These are phyloP conservation scores for Fraxinus latifolia DNA, from an alignment of 305 asterid species.

Conservation along the genomic window DNA sequence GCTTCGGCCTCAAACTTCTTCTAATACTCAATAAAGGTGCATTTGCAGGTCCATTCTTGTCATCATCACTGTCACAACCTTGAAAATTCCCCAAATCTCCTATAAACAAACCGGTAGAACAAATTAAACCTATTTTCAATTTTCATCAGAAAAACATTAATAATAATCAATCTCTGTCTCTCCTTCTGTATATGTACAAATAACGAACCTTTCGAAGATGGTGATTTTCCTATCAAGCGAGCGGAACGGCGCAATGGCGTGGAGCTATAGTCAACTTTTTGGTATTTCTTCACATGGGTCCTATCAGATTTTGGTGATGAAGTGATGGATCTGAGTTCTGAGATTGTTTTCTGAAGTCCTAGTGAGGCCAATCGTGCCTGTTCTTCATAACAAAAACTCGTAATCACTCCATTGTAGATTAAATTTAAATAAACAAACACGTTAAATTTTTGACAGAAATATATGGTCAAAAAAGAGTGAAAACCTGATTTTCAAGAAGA, in stretches of 20 bases:
- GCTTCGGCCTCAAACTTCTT: conserved; percentile 24
- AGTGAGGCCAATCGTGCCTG: conserved; percentile 65
- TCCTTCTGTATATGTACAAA: not conserved
- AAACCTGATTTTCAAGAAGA: conserved; percentile 67
- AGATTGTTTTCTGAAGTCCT: conserved; percentile 54
- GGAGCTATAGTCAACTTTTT: conserved; percentile 44
- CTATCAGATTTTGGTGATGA: conserved; percentile 46
- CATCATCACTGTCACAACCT: conserved; percentile 27
- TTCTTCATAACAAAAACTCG: not conserved
- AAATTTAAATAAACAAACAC: not conserved
- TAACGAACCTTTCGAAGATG: conserved; percentile 31
- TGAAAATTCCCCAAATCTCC: conserved; percentile 30
- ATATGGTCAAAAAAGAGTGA: not conserved
- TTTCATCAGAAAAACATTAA: not conserved
- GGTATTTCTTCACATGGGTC: conserved; percentile 31
- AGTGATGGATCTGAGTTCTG: conserved; percentile 47
- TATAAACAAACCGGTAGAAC: conserved; percentile 14
- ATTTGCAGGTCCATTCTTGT: conserved; percentile 27
- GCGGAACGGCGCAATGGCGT: conserved; percentile 66
- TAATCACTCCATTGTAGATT: not conserved
- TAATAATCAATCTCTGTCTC: not conserved
- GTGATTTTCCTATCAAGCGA: conserved; percentile 39
- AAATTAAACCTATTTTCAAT: not conserved
- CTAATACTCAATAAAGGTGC: conserved; percentile 29
- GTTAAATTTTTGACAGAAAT: not conserved